Evolutionary conservation across 140 eudicot genomes (phyloP).

Genomic region (Ambrosia hybrid): DNA sequence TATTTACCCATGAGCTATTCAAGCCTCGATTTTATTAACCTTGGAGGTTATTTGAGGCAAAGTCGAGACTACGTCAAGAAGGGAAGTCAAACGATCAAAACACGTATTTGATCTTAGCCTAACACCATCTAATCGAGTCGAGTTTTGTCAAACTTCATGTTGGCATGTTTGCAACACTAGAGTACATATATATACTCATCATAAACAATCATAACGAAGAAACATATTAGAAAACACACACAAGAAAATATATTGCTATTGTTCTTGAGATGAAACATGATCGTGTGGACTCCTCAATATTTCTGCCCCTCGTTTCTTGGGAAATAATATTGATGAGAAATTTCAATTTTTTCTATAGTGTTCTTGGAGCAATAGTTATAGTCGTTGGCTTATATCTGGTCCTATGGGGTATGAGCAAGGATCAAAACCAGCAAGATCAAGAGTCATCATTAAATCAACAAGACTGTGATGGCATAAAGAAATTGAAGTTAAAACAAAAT

Average conservation of each 20-base stretch:
- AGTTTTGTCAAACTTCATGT: not conserved
- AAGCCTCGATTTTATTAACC: not conserved
- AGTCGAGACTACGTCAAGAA: not conserved
- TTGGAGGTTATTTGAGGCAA: not conserved
- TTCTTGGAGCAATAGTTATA: conserved; percentile 45
- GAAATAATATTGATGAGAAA: not conserved
- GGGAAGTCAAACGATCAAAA: not conserved
- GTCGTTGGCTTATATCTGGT: conserved; percentile 52
- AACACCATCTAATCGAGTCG: not conserved
- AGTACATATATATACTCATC: too few species aligned
- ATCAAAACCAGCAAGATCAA: conserved; percentile 22
- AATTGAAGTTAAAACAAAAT: not conserved
- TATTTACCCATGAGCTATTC: not conserved
- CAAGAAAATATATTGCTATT: too few species aligned
- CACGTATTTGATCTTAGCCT: not conserved
- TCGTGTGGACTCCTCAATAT: not conserved
- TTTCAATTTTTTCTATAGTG: conserved; percentile 23
- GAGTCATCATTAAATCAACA: conserved; percentile 2
- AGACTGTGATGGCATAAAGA: not conserved
- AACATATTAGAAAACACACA: not conserved
- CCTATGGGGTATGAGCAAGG: conserved; percentile 65
- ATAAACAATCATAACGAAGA: not conserved
- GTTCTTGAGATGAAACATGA: not conserved
- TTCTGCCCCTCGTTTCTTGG: not conserved
- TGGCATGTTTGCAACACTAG: too few species aligned